Evolutionary conservation across 2,329 filamentous ascomycete genomes (phyloP).

Genomic region (Xylaria arbuscula): DNA sequence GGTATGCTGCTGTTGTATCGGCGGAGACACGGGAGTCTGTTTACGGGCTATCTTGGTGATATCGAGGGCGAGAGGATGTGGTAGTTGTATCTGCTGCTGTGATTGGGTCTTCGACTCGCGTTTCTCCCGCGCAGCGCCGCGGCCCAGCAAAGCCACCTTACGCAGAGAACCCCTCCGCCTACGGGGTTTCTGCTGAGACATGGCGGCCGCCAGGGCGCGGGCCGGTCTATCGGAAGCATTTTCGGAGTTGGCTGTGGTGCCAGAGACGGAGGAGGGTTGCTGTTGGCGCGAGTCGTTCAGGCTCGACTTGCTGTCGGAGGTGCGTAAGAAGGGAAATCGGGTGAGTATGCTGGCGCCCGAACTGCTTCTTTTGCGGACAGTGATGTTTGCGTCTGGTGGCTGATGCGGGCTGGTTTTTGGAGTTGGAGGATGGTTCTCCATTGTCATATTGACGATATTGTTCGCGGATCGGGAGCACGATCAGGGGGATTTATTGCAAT

Average conservation of each 20-base stretch:
- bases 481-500: slow-evolving; percentile 32
- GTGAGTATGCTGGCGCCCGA: slow-evolving; percentile 74
- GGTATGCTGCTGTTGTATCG: slow-evolving; percentile 31
- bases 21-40: slow-evolving; percentile 41
- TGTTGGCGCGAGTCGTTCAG: slow-evolving; percentile 45
- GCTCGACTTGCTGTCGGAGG: slow-evolving; percentile 48
- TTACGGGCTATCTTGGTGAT: slow-evolving; percentile 28
- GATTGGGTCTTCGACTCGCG: slow-evolving; percentile 61
- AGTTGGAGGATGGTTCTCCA: slow-evolving; percentile 48
- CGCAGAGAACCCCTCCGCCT: slow-evolving; percentile 85
- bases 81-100: slow-evolving; percentile 56
- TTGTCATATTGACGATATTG: slow-evolving; percentile 37
- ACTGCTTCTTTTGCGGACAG: slow-evolving; percentile 62
- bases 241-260: slow-evolving; percentile 7
- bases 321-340: slow-evolving; percentile 75
- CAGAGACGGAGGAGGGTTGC: slow-evolving; percentile 39
- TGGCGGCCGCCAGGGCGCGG: slow-evolving; percentile 49
- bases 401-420: slow-evolving; percentile 46
- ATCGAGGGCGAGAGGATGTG: slow-evolving; percentile 48
- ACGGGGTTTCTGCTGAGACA: slow-evolving; percentile 64
- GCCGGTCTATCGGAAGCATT: slow-evolving; percentile 42
- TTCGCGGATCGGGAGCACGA: slow-evolving; percentile 32
- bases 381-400: slow-evolving; percentile 43
- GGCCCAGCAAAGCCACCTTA: slow-evolving; percentile 85
- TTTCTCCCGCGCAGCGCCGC: slow-evolving; percentile 71